phyloP scores from a whole-genome alignment of 1,284 basidiomycete species.

The Amylostereum chailletii region DNA sequence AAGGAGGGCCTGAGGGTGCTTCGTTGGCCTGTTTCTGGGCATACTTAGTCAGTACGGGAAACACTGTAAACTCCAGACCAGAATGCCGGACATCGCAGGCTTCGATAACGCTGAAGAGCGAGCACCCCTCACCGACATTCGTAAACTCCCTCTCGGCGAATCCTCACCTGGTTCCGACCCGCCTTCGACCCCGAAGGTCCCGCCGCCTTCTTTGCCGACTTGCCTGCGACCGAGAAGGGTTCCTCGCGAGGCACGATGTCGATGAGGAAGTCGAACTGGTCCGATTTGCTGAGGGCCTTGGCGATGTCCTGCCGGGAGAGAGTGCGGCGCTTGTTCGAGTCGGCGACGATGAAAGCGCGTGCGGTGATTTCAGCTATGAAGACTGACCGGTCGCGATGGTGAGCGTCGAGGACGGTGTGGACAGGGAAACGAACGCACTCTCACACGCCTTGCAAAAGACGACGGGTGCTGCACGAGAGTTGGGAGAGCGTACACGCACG shows the following conservation, averaged over 20 bases:
- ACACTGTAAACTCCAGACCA: no score
- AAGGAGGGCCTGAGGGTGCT: no score
- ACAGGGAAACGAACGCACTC: slow-evolving; percentile 46
- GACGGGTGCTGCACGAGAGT: slow-evolving; percentile 60
- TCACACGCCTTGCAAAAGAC: slow-evolving; percentile 95
- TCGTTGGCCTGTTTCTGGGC: no score
- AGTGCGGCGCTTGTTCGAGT: slow-evolving; percentile 87
- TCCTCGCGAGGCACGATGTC: slow-evolving; percentile 88
- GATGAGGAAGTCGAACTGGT: slow-evolving; percentile 90
- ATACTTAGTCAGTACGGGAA: no score
- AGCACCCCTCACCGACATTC: no score
- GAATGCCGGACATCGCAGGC: no score
- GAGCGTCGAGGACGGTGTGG: neutral
- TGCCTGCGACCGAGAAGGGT: slow-evolving; percentile 17
- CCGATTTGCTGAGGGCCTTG: slow-evolving; percentile 81
- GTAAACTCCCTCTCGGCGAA: no score
- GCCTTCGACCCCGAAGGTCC: no score
- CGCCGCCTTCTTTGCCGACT: slow-evolving; percentile 9
- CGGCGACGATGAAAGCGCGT: slow-evolving; percentile 88
- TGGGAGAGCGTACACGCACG: no score
- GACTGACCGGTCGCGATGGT: slow-evolving; percentile 60
- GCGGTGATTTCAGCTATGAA: slow-evolving; percentile 94
- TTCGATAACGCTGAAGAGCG: no score
- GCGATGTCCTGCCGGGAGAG: slow-evolving; percentile 87
- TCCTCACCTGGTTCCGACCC: no score